Conservation (phyloP, 2,329 filamentous ascomycete genomes). For the Cadophora luteo-olivacea region DNA sequence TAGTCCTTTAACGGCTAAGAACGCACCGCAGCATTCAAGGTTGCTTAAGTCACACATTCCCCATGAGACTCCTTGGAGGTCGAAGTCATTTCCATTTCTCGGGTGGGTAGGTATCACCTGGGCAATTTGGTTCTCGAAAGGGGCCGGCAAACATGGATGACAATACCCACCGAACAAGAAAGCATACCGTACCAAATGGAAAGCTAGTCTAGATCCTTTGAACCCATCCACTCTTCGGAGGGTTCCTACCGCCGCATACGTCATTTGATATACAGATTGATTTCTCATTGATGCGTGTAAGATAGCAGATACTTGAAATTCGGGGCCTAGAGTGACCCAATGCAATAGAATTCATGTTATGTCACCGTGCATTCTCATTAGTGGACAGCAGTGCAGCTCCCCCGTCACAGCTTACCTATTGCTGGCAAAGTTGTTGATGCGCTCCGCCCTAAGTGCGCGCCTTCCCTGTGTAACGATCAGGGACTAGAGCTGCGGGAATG, state of each 20-base stretch:
- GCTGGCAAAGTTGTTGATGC: not conserved
- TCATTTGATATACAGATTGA: not conserved
- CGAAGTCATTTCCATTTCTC: too few relatives aligned
- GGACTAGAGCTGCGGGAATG: not conserved
- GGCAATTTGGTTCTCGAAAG: too few relatives aligned
- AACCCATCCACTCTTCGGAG: too few relatives aligned
- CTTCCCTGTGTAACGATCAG: not conserved
- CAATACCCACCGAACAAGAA: not conserved
- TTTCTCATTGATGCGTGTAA: not conserved
- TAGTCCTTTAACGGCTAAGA: too few relatives aligned
- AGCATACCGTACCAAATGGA: not conserved
- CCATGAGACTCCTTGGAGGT: too few relatives aligned
- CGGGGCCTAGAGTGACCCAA: not conserved
- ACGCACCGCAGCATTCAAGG: too few relatives aligned
- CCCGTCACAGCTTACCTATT: not conserved
- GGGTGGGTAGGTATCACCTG: too few relatives aligned
- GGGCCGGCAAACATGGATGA: too few relatives aligned
- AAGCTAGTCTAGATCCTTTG: not conserved
- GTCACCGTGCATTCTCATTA: too few relatives aligned
- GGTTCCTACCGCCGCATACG: not conserved
- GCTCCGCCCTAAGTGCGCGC: not conserved
- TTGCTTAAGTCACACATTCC: too few relatives aligned
- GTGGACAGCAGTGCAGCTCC: too few relatives aligned
- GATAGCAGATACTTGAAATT: not conserved
- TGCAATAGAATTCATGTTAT: not conserved